Conservation (phyloP, 1,139 yeast genomes). For the Blastobotrys apis region DNA sequence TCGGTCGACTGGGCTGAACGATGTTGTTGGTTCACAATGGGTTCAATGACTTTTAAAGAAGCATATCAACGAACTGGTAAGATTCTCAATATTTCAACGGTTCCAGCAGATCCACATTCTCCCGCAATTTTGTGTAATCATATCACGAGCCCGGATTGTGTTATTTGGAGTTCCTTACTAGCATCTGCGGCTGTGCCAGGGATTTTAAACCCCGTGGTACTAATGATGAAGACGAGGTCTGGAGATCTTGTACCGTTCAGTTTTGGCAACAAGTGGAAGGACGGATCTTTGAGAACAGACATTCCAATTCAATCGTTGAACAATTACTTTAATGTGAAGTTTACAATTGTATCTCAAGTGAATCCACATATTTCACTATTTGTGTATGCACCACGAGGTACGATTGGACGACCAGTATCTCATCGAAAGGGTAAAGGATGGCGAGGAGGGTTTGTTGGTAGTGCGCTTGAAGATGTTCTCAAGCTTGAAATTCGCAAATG, state of each 20-base stretch:
- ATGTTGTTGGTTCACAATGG: slow-evolving; percentile 63
- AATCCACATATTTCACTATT: slow-evolving; percentile 77
- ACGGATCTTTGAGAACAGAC: slow-evolving; percentile 69
- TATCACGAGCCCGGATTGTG: slow-evolving; percentile 74
- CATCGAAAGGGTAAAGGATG: slow-evolving; percentile 54
- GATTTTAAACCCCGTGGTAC: slow-evolving; percentile 72
- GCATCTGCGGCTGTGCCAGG: slow-evolving; percentile 87
- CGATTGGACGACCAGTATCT: slow-evolving; percentile 75
- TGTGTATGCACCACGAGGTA: slow-evolving; percentile 75
- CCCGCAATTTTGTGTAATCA: slow-evolving; percentile 77
- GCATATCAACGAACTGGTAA: slow-evolving; percentile 66
- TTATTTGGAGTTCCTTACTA: slow-evolving; percentile 73
- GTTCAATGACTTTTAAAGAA: slow-evolving; percentile 69
- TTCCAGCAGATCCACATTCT: slow-evolving; percentile 78
- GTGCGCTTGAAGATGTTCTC: slow-evolving; percentile 66
- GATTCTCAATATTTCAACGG: slow-evolving; percentile 66
- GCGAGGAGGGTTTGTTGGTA: slow-evolving; percentile 73
- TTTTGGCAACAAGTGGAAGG: slow-evolving; percentile 72
- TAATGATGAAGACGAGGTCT: slow-evolving; percentile 62
- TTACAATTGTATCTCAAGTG: slow-evolving; percentile 74
- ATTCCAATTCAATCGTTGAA: slow-evolving; percentile 65
- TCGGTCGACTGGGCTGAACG: slow-evolving; percentile 71
- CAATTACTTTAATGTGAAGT: slow-evolving; percentile 74
- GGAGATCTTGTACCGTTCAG: slow-evolving; percentile 58
- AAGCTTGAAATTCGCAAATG: slow-evolving; percentile 72